phyloP scores from a whole-genome alignment of 768 basidiomycete genomes.

The Boletus patriciae region DNA sequence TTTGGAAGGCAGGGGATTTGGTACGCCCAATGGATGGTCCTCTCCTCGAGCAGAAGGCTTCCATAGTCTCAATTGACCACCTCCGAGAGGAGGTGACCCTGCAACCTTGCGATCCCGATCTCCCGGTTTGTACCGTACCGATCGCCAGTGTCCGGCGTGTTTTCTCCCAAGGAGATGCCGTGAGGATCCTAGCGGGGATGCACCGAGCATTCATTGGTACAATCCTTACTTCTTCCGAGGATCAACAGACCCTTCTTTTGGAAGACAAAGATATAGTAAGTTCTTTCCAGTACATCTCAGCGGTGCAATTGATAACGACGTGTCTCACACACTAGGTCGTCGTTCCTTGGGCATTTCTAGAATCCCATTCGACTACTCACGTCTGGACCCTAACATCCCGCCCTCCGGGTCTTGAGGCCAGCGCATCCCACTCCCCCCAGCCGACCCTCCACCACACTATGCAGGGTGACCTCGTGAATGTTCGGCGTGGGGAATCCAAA shows the following conservation, averaged over 20 bases:
- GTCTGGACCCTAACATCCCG: neutral
- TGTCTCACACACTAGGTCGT: neutral
- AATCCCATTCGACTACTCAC: neutral
- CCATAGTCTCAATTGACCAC: too few relatives aligned
- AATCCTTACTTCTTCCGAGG: neutral
- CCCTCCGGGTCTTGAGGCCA: neutral
- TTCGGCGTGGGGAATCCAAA: neutral
- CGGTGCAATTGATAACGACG: neutral
- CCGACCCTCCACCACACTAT: neutral
- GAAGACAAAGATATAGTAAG: neutral
- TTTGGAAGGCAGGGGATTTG: too few relatives aligned
- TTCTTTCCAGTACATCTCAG: neutral
- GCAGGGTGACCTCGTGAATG: neutral
- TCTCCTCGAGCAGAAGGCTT: too few relatives aligned
- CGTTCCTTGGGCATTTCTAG: neutral
- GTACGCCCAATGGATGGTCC: too few relatives aligned
- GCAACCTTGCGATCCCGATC: too few relatives aligned
- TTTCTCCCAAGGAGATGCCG: neutral
- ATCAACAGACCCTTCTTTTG: neutral
- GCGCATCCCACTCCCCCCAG: neutral
- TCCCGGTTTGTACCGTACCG: neutral
- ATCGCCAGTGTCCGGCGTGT: neutral
- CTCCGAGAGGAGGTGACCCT: too few relatives aligned
- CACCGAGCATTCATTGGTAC: neutral
- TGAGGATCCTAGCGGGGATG: neutral